Evolutionary conservation across 2,329 filamentous ascomycete species (phyloP).

Genomic region (Botryotinia convoluta): DNA sequence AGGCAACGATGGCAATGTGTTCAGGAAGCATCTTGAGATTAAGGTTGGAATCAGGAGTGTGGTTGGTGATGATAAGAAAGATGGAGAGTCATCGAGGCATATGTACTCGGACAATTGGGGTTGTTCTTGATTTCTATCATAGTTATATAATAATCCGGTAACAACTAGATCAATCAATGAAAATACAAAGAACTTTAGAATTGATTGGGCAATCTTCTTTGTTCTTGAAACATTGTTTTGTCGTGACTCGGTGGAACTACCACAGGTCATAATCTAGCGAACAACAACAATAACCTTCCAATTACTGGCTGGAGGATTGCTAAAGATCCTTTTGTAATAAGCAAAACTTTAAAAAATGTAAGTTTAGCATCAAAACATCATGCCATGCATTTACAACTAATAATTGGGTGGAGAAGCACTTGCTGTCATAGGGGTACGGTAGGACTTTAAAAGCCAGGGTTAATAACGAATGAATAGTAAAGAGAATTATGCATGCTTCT

Average conservation of each 20-base stretch:
- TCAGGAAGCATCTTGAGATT: background rate
- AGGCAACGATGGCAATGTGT: background rate
- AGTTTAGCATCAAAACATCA: background rate
- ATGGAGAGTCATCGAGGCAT: background rate
- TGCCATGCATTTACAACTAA: conserved; percentile 16
- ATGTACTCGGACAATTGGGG: background rate
- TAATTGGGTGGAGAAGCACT: conserved; percentile 15
- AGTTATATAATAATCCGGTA: background rate
- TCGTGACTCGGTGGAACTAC: background rate
- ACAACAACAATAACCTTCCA: background rate
- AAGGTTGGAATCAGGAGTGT: background rate
- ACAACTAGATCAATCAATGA: background rate
- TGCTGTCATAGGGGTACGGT: conserved; percentile 1
- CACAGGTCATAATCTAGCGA: background rate
- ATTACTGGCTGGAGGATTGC: too few species aligned
- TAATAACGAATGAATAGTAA: background rate
- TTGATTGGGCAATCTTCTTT: background rate
- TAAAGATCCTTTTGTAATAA: background rate
- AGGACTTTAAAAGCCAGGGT: background rate
- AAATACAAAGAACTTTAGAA: background rate
- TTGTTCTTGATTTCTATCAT: background rate
- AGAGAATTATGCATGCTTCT: background rate
- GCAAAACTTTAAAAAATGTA: background rate
- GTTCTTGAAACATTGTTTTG: background rate
- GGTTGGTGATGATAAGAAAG: background rate